Evolutionary conservation across 1,284 basidiomycete species (phyloP), one percentile per base, ranked within the genome.

Genomic region (Cryptococcus hybrid): DNA sequence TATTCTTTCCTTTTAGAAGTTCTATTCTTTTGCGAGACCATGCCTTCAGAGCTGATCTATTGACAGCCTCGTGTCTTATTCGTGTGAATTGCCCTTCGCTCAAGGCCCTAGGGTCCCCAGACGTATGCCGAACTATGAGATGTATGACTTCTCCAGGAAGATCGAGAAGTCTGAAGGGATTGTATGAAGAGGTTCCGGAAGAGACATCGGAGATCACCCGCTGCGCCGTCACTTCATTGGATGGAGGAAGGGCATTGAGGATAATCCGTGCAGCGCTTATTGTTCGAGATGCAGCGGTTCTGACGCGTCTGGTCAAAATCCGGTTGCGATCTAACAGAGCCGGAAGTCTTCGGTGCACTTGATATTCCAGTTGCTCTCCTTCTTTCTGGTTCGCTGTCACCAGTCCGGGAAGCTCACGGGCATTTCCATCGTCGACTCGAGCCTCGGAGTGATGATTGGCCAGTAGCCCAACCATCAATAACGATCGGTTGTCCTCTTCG

Each of bases 71-170:
- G 5, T 50, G 58, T 13, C 65, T 47, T 7, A 76, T 24, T 34
- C 68, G 57, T 4, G 60, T 56, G 57, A 65, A 75, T 59, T 76
- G 74, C 2, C 56, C 54, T 35, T 70, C 68, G n/a, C 61, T 62
- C 18, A 76, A 58, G 11, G 74, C 74, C 7, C 57, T 47, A 0
- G 68, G 52, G 52, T 76, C 74, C 7, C 59, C 56, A 3, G 62
- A 64, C 11, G 56, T 51, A 57, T 75, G 69, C 15, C 68, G 60
- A 0, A 71, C 64, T 34, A 76, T 67, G 24, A 66, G 59, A 35
- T 70, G 59, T 11, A 70, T 44, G 11, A 76, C 64, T 54, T 76
- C 74, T 40, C 55, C 54, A 30, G 74, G 74, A 9, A 76, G 63
- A 7, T 73, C 70, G 45, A 76, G 56, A 7, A 76, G 47, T 2